phyloP scores from a whole-genome alignment of 2,329 filamentous ascomycete genomes.

The Fusarium domesticum region DNA sequence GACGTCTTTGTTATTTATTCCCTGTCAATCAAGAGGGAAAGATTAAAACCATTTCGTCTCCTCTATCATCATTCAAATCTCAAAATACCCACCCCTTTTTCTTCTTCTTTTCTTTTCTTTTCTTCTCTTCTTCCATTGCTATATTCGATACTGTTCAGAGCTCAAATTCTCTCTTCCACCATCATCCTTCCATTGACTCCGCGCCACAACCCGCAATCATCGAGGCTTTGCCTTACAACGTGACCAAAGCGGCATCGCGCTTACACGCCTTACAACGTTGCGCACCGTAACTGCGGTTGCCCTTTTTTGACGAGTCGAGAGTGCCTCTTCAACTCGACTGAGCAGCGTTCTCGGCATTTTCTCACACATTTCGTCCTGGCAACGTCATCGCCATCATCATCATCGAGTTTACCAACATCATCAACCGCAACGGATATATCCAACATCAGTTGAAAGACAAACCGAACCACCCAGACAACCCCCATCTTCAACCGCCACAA shows the following conservation, averaged over 20 bases:
- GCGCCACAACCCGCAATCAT: constrained; percentile 10
- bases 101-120: constrained; percentile 7
- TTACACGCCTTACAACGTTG: constrained; percentile 24
- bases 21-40: constrained; percentile 6
- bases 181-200: neutral
- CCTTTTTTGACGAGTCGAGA: constrained; percentile 21
- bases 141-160: neutral
- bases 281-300: constrained; percentile 18
- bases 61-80: neutral
- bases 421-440: neutral
- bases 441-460: neutral
- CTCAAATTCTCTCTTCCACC: no score
- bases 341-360: neutral
- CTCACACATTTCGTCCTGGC: no score
- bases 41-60: neutral
- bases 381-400: no score
- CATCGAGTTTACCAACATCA: neutral
- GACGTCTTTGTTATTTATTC: constrained; percentile 22
- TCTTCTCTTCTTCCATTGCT: constrained; percentile 3
- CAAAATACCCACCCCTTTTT: neutral
- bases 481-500: constrained; percentile 26
- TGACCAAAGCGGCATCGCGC: constrained; percentile 25
- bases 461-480: constrained; percentile 1
- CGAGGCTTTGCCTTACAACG: constrained; percentile 18
- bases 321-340: constrained; percentile 15